Conservation (phyloP, 768 basidiomycete species). For the Leccinum barrowsii region DNA sequence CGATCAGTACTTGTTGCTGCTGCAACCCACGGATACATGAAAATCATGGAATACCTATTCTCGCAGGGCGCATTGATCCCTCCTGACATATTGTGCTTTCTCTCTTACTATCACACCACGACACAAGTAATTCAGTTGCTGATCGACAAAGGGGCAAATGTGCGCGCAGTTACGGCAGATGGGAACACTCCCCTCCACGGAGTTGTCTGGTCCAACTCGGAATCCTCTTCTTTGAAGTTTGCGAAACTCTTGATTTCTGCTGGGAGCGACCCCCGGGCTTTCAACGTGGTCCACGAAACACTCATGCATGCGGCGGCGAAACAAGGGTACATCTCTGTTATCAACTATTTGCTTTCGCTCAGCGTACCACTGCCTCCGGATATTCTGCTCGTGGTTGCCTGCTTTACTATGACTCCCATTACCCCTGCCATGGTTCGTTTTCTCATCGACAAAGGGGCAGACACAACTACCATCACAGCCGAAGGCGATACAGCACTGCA, state of each 20-base stretch:
- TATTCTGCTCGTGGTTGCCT: too few species aligned
- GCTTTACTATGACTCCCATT: too few species aligned
- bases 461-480: background rate
- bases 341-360: background rate
- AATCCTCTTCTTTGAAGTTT: background rate
- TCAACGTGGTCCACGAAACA: background rate
- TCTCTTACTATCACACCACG: background rate
- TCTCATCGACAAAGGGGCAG: background rate
- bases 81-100: background rate
- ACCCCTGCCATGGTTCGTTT: background rate
- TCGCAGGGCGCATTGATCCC: background rate
- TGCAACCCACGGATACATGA: background rate
- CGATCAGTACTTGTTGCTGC: background rate
- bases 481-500: background rate
- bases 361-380: background rate
- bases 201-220: too few species aligned
- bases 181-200: background rate
- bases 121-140: background rate
- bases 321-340: background rate
- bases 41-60: background rate
- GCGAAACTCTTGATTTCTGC: background rate
- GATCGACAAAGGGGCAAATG: background rate
- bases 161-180: background rate
- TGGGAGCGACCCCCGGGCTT: background rate
- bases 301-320: background rate